phyloP scores from a whole-genome alignment of 257 asterid genomes.

The Ilex aquifolium region DNA sequence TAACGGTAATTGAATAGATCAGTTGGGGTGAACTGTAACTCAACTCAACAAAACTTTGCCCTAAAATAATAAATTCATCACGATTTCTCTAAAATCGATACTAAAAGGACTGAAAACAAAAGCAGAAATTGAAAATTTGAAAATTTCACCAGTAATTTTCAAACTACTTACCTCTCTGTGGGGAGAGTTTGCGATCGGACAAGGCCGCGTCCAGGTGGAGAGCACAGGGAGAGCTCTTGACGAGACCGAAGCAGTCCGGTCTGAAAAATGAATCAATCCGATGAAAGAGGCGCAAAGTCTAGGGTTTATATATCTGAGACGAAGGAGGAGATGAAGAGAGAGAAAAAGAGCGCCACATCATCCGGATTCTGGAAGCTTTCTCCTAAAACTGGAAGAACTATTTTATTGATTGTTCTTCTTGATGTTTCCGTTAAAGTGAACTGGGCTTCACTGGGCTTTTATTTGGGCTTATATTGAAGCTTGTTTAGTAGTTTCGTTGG shows the following conservation, averaged over 20 bases:
- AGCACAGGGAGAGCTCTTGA: conserved; percentile 36
- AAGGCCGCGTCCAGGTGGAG: conserved; percentile 50
- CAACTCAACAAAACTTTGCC: conserved; percentile 5
- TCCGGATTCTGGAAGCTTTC: conserved; percentile 28
- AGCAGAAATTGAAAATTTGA: neutral
- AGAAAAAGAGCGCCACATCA: conserved; percentile 9
- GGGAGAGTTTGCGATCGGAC: conserved; percentile 25
- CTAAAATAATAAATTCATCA: neutral
- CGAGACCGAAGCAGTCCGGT: neutral
- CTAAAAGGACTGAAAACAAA: too few species aligned
- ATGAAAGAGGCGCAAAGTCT: conserved; percentile 21
- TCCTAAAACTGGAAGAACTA: conserved; percentile 34
- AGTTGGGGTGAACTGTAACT: conserved; percentile 27
- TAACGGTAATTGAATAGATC: too few species aligned
- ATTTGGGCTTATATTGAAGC: too few species aligned
- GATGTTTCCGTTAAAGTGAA: too few species aligned
- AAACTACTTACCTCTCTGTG: conserved; percentile 29
- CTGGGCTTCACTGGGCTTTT: too few species aligned
- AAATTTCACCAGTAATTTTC: neutral
- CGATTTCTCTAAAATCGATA: too few species aligned
- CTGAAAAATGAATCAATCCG: conserved; percentile 10
- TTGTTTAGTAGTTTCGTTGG: too few species aligned
- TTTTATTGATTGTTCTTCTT: too few species aligned
- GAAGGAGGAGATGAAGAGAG: conserved; percentile 20
- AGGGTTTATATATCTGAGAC: conserved; percentile 7